A percentile compares a stretch with the other conserved stretches of the same genome.
Conservation (phyloP, 495 filamentous ascomycete species). For the Penicillium cataractarum region DNA sequence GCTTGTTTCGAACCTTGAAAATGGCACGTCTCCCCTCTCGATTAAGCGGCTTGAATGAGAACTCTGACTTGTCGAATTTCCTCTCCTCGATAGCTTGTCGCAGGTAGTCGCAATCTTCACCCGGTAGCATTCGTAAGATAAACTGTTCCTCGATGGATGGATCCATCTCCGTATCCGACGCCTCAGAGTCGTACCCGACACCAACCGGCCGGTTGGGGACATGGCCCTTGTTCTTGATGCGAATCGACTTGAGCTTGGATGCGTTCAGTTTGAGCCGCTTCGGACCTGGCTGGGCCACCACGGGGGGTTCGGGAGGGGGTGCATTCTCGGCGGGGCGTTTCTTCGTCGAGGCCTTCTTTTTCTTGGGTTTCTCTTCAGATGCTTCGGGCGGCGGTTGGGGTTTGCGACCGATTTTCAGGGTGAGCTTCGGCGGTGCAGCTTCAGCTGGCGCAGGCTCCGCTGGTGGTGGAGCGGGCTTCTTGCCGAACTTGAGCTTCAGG, state of each 20-base stretch:
- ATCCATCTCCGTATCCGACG: conserved; percentile 84
- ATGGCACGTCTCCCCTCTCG: conserved; percentile 73
- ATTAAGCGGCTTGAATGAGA: conserved; percentile 78
- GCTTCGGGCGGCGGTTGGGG: conserved; percentile 32
- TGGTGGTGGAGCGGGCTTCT: conserved; percentile 39
- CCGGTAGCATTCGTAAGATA: conserved; percentile 84
- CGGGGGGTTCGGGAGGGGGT: conserved; percentile 27
- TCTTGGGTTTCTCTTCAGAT: conserved; percentile 37
- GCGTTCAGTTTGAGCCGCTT: conserved; percentile 51
- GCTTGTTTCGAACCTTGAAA: conserved; percentile 66
- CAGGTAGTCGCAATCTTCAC: conserved; percentile 81
- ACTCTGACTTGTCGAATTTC: conserved; percentile 67
- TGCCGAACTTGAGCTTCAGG: conserved; percentile 56
- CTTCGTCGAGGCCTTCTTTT: conserved; percentile 52
- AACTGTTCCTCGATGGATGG: conserved; percentile 87
- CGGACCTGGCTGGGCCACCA: conserved; percentile 33
- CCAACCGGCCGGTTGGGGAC: conserved; percentile 66
- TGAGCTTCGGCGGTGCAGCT: conserved; percentile 50
- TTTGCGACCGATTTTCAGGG: conserved; percentile 54
- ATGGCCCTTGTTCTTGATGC: conserved; percentile 63
- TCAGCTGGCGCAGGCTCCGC: conserved; percentile 30
- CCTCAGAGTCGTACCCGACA: conserved; percentile 96
- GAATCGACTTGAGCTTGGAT: conserved; percentile 52
- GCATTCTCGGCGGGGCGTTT: conserved; percentile 45
- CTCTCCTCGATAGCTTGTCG: conserved; percentile 70